phyloP scores from a whole-genome alignment of 2,329 filamentous ascomycete genomes.

The Arthrobotrys iridis region DNA sequence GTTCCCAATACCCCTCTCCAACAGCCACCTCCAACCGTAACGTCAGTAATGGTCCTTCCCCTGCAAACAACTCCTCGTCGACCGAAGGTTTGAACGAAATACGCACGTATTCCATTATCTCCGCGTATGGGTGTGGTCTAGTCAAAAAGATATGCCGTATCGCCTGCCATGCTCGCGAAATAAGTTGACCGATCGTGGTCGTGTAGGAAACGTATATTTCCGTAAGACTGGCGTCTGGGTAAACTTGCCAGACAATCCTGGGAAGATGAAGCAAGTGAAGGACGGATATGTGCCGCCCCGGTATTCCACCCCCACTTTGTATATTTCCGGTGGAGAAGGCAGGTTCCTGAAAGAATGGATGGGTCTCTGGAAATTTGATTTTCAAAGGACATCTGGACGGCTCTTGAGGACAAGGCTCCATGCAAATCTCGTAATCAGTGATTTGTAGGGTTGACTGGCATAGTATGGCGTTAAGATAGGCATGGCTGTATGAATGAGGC shows the following conservation, averaged over 20 bases:
- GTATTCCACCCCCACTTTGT: neutral
- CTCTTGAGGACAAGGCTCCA: neutral
- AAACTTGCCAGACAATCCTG: neutral
- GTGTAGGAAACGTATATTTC: neutral
- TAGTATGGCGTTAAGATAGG: neutral
- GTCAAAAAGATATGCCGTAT: neutral
- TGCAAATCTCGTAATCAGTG: neutral
- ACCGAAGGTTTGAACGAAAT: neutral
- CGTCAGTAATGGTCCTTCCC: neutral
- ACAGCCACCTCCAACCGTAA: neutral
- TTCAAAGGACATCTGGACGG: neutral
- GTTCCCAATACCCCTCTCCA: neutral
- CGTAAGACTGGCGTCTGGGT: neutral
- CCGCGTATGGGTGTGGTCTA: neutral
- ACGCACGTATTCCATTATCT: constrained; percentile 4
- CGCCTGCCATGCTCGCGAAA: neutral
- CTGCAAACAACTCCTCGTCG: neutral
- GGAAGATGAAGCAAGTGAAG: neutral
- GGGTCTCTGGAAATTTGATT: neutral
- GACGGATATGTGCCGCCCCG: neutral
- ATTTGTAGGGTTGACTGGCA: neutral
- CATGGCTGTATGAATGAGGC: neutral
- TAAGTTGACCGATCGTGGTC: neutral
- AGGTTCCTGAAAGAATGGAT: neutral
- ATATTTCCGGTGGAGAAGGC: neutral